These are phyloP conservation scores for Ogataea degrootiae DNA, from an alignment of 805 yeast genomes.

Conservation along the genomic window DNA sequence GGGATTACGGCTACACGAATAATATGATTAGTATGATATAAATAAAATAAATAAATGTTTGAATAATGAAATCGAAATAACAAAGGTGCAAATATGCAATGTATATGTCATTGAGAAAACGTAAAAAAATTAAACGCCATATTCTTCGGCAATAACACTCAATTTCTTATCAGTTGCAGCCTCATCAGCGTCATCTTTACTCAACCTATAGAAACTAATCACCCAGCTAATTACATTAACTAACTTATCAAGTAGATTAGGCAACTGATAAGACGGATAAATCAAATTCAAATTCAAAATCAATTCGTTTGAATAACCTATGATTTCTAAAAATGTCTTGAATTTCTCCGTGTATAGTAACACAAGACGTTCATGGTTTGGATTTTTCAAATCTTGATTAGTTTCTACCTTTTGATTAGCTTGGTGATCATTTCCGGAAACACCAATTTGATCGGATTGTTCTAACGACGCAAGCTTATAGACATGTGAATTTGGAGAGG, in stretches of 20 bases:
- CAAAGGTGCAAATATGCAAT: not conserved
- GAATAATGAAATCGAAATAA: not conserved
- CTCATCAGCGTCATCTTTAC: slow-evolving; percentile 24
- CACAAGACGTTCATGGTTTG: slow-evolving; percentile 14
- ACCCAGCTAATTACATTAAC: slow-evolving; percentile 28
- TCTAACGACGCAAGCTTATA: not conserved
- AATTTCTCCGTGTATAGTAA: slow-evolving; percentile 22
- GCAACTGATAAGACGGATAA: slow-evolving; percentile 17
- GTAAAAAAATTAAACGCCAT: not conserved
- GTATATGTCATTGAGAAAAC: too few species aligned
- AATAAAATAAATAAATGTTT: not conserved
- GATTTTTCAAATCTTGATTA: not conserved
- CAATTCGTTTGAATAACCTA: slow-evolving; percentile 29
- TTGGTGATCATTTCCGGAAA: not conserved
- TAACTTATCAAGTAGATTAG: slow-evolving; percentile 15
- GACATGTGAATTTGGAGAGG: not conserved
- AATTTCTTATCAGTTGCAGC: slow-evolving; percentile 5
- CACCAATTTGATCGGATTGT: not conserved
- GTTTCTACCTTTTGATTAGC: not conserved
- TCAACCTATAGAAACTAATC: slow-evolving; percentile 23
- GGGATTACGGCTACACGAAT: not conserved
- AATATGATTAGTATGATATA: not conserved
- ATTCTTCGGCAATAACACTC: not conserved
- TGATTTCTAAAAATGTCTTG: slow-evolving; percentile 23
- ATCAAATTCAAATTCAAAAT: slow-evolving; percentile 25